Base-by-base conservation (phyloP, 2,329 filamentous ascomycete genomes). In the Tothia fuscella region DNA sequence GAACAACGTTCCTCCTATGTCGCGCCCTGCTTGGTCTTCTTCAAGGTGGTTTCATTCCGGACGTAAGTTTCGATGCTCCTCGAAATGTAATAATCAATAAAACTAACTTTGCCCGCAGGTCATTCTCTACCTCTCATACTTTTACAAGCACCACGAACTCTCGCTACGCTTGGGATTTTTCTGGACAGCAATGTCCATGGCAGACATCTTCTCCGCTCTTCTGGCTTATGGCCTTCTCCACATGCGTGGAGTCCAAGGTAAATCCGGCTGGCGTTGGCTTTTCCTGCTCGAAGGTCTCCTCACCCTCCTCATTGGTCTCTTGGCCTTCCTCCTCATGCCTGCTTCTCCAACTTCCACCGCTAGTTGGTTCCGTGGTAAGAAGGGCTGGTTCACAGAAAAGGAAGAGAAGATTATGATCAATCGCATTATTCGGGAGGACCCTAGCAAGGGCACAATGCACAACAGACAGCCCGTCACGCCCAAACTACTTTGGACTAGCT, bases 41-140 rank as follows among this genome's bases (percentile, higher is more conserved):
- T n/a, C 65, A 68, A 61, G 67, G 68, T 16, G 68, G 68, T 0
- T 71, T 70, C 42, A 71, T 71, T 25, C 67, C 68, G 21, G 35
- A 45, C 20, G 42, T 42, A 22, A 20, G 25, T 13, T n/a, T n/a
- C n/a, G n/a, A n/a, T n/a, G n/a, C n/a, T 21, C 26, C n/a, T n/a
- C 6, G 21, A 12, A 10, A 24, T 49, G 51, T 12, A 5, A 4
- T 6, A 3, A 5, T 4, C 12, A 2, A 14, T 14, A 1, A 12
- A 13, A 12, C 9, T 3, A 9, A 12, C 4, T 4, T 7, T 21
- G 2, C 48, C 67, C 13, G 65, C 68, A 61, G 68, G 68, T 46
- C 10, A 41, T 42, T 34, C 22, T 21, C 9, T 61, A 59, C 21
- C 46, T 61, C 3, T 60, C 57, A 3, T 64, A 64, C 47, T 64